Evolutionary conservation across 768 basidiomycete species (phyloP).

Genomic region (Lactarius pseudohatsudake): DNA sequence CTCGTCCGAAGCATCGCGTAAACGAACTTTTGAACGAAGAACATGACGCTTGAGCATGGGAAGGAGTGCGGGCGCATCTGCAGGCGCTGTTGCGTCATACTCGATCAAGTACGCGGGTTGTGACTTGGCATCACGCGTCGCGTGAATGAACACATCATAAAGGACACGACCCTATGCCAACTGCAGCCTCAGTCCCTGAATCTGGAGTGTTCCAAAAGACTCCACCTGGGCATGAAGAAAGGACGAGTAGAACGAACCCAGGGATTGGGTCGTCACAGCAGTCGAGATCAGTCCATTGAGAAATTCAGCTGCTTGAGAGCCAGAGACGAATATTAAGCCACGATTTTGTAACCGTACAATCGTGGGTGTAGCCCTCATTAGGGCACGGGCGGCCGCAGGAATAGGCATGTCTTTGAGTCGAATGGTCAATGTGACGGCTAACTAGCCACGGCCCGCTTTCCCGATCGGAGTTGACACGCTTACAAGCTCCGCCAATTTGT

Average conservation of each 20-base stretch:
- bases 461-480: constrained; percentile 27
- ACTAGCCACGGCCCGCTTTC: neutral
- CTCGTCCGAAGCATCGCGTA: constrained; percentile 73
- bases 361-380: constrained; percentile 44
- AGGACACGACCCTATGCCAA: constrained; percentile 76
- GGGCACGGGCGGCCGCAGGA: constrained; percentile 41
- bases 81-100: constrained; percentile 52
- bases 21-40: constrained; percentile 84
- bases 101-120: constrained; percentile 65
- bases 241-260: constrained; percentile 62
- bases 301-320: constrained; percentile 78
- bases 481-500: constrained; percentile 12
- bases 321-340: constrained; percentile 71
- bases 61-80: constrained; percentile 57
- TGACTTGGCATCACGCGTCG: constrained; percentile 45
- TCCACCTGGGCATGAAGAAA: constrained; percentile 79
- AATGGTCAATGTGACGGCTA: neutral
- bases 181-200: constrained; percentile 21
- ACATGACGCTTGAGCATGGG: constrained; percentile 80
- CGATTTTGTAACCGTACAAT: constrained; percentile 64
- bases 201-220: constrained; percentile 21
- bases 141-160: constrained; percentile 86
- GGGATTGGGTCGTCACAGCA: constrained; percentile 44
- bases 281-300: constrained; percentile 74
- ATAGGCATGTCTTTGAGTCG: constrained; percentile 33